Evolutionary conservation across 495 filamentous ascomycete species (phyloP).

Genomic region (Darksidea phi): DNA sequence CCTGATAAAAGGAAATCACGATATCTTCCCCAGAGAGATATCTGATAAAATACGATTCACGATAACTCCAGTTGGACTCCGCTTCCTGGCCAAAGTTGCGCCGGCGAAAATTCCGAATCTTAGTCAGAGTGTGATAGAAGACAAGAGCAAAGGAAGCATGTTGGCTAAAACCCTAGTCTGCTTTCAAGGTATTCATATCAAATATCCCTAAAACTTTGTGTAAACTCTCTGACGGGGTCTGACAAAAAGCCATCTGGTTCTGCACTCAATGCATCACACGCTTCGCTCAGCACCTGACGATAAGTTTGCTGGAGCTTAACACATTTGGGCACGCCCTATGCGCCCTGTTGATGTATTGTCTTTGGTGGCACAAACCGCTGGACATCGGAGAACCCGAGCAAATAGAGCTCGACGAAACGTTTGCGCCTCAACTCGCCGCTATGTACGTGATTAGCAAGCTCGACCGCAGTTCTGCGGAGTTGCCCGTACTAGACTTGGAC

Average conservation of each 20-base stretch:
- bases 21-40: no score
- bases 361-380: constrained; percentile 19
- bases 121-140: neutral
- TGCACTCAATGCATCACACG: neutral
- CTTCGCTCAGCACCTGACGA: neutral
- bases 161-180: no score
- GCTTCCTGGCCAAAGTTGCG: no score
- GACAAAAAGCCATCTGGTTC: constrained; percentile 10
- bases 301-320: constrained; percentile 10
- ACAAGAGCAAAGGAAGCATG: neutral
- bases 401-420: neutral
- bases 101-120: no score
- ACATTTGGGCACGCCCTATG: constrained; percentile 11
- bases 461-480: neutral
- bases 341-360: neutral
- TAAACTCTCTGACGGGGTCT: constrained; percentile 11
- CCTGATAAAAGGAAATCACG: no score
- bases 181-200: neutral
- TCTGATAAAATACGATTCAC: no score
- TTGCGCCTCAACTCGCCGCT: neutral
- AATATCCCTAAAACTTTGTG: constrained; percentile 3
- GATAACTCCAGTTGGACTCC: no score
- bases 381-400: constrained; percentile 17
- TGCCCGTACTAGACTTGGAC: no score
- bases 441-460: neutral